Base-by-base conservation (phyloP, 345 rosid genomes). In the Salix suchowensis region DNA sequence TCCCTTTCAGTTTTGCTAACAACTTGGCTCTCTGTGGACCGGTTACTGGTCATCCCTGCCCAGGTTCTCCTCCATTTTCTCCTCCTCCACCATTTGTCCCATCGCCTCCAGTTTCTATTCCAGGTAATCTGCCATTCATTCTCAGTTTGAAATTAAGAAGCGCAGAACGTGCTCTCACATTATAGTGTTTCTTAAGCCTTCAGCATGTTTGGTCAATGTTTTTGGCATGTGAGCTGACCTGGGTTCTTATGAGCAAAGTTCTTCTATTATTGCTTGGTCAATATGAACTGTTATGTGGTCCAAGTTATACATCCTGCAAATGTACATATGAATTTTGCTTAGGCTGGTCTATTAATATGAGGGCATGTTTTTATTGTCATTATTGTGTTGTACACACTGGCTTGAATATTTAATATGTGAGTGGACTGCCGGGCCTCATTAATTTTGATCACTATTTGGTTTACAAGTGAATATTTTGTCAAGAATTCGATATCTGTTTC, bases 1-100 rank as follows among this genome's bases (percentile, higher is more conserved):
- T 50, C 70, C 23, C 18, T 76, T 90, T 90, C 90, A 96, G 99
- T 91, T 96, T 96, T 85, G 97, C 97, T 68, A 92, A 94, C 83
- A 96, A 96, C 86, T 77, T 91, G 82, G 87, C 87, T 84, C 88
- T 96, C 11, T 96, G 99, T 88, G 99, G 99, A 60, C 97, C 97
- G 4, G 98, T 94, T 70, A 94, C 98, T 68, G 95, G 95, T 72
- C 91, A 68, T 42, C 97, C 99, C 68, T 96, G 99, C 86, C 98
- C 98, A 21, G 98, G 99, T 68, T 96, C 99, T 80, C 99, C 98
- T 71, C 99, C 99, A 14, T 96, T 96, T 84, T 90, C 99, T 77
- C 99, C 99, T 78, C 98, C 99, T 24, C 99, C 99, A 55, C 99
- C 99, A 61, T 94, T 96, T 90, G 88, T 91, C 62, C 95, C 91